A percentile compares a stretch with the other conserved stretches of the same genome.
These are phyloP conservation scores for Erodium trifolium DNA, from an alignment of 441 rosid genomes.

Conservation along the genomic window DNA sequence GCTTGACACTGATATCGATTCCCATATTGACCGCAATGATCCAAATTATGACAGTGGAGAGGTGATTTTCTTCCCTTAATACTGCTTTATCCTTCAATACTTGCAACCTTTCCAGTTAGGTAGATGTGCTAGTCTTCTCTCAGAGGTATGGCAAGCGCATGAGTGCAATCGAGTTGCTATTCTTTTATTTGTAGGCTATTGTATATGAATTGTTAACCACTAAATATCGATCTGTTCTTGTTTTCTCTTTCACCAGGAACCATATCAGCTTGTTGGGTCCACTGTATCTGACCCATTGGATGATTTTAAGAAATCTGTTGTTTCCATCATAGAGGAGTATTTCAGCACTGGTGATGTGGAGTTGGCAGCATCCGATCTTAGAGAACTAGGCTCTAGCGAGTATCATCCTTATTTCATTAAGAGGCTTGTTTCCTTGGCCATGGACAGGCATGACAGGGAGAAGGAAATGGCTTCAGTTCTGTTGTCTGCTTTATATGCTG, in stretches of 20 bases:
- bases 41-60: slow-evolving; percentile 29
- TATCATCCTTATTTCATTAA: slow-evolving; percentile 92
- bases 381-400: slow-evolving; percentile 81
- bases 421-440: slow-evolving; percentile 89
- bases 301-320: slow-evolving; percentile 89
- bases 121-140: neutral
- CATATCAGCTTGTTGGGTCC: slow-evolving; percentile 79
- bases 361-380: slow-evolving; percentile 80
- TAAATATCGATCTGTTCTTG: neutral
- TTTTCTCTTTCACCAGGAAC: slow-evolving; percentile 46
- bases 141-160: neutral
- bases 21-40: slow-evolving; percentile 24
- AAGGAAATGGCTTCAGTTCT: slow-evolving; percentile 99
- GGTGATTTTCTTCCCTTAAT: slow-evolving; percentile 11
- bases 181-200: neutral
- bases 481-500: slow-evolving; percentile 81
- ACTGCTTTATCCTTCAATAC: neutral
- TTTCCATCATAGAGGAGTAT: slow-evolving; percentile 76
- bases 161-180: neutral
- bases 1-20: slow-evolving; percentile 22
- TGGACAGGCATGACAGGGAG: slow-evolving; percentile 99
- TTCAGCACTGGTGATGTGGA: slow-evolving; percentile 86
- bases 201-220: neutral
- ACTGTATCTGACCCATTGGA: slow-evolving; percentile 84
- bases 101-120: neutral